phyloP scores from a whole-genome alignment of 164 flowering plant genomes.

The Protea cynaroides region DNA sequence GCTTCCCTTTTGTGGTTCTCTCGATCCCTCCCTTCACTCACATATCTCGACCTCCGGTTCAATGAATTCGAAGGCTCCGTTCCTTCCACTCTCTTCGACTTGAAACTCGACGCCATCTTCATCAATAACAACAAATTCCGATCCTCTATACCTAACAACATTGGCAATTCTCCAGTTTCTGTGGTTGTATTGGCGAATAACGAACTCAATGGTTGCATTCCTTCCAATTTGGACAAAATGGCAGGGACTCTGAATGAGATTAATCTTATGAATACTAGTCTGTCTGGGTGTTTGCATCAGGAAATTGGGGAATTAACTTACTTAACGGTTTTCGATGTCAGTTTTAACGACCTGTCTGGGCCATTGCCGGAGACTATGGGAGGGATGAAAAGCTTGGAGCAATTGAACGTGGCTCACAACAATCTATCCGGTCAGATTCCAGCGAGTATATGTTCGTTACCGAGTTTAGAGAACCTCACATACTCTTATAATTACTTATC shows the following conservation, averaged over 20 bases:
- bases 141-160: slow-evolving; percentile 37
- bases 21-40: slow-evolving; percentile 41
- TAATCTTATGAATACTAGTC: slow-evolving; percentile 28
- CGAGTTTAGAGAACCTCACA: slow-evolving; percentile 49
- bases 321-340: slow-evolving; percentile 46
- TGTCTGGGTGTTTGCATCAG: slow-evolving; percentile 34
- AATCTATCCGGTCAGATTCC: slow-evolving; percentile 45
- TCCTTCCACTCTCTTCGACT: slow-evolving; percentile 49
- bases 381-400: slow-evolving; percentile 46
- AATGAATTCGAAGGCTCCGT: slow-evolving; percentile 53
- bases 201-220: slow-evolving; percentile 38
- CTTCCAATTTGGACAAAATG: slow-evolving; percentile 34
- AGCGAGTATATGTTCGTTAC: slow-evolving; percentile 40
- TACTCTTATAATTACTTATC: slow-evolving; percentile 43
- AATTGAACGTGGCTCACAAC: slow-evolving; percentile 51
- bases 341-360: slow-evolving; percentile 39
- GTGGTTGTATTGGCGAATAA: slow-evolving; percentile 64
- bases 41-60: slow-evolving; percentile 60
- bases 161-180: slow-evolving; percentile 64
- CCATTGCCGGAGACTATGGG: slow-evolving; percentile 40
- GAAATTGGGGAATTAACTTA: slow-evolving; percentile 32
- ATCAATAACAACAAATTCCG: slow-evolving; percentile 63
- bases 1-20: slow-evolving; percentile 51
- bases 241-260: slow-evolving; percentile 35
- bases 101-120: slow-evolving; percentile 70